Evolutionary conservation across 1,284 basidiomycete genomes (phyloP), one percentile per base, ranked within the genome.

Genomic region (Boletus smithii): DNA sequence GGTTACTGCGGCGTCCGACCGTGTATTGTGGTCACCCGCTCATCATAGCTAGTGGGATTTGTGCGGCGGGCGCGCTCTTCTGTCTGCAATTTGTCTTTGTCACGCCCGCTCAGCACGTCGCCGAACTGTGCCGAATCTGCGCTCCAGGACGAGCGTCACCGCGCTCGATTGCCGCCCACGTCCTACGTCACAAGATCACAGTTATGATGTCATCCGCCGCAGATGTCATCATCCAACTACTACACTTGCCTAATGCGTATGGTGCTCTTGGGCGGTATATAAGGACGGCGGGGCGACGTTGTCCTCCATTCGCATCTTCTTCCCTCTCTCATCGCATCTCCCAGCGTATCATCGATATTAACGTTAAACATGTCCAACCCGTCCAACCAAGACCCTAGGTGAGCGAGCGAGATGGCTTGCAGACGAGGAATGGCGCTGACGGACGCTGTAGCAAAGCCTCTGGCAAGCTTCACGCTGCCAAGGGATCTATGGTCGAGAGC

Each of bases 401-500:
- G 14, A 48, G 56, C 20, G 9, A 7, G 30, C n/a, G 36, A 9
- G 42, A 17, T 13, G n/a, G 8, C 7, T 3, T n/a, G 16, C 6
- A 0, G n/a, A 3, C 20, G 16, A 10, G 8, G 3, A 1, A 6
- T 0, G 20, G 13, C 11, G 35, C 32, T 67, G 23, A 65, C 36
- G 1, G 9, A 10, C 10, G 27, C 6, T 14, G 14, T 46, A 81
- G 76, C 72, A 86, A 88, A 72, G 59, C 71, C 55, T 71, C 76
- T 59, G 86, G 83, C 53, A 79, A 86, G 65, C 71, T 62, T 57
- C 79, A 83, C 67, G 81, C 79, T 3, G 49, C 71, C 31, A 83
- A 83, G 69, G 87, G 87, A 20, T 75, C 68, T 44, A 62, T 66
- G 46, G 79, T 85, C 56, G 83, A 88, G 69, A 61, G 71, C n/a